Evolutionary conservation across 1,284 basidiomycete genomes (phyloP).

Genomic region (Sporisorium scitamineum): DNA sequence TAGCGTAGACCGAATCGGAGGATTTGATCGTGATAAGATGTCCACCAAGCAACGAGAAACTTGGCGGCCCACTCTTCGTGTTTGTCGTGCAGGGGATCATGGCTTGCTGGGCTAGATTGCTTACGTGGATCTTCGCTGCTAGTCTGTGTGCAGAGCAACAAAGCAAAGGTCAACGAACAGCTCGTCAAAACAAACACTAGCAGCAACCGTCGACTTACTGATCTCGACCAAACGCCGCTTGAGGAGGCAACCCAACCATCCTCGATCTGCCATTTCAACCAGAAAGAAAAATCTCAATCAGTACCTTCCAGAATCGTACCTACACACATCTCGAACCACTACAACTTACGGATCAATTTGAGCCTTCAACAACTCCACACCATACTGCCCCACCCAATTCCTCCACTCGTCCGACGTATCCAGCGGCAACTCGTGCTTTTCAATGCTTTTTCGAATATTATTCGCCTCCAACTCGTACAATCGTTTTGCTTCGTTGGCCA

Average conservation of each 20-base stretch:
- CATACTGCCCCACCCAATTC: conserved; percentile 2
- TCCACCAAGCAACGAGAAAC: conserved; percentile 14
- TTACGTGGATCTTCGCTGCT: not conserved
- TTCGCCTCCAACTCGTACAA: conserved; percentile 14
- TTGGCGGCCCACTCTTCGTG: conserved; percentile 16
- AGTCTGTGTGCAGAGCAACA: not conserved
- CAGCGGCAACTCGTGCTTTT: conserved; percentile 6
- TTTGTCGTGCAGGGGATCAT: conserved; percentile 2
- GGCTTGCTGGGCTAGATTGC: not conserved
- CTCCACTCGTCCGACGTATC: conserved; percentile 24
- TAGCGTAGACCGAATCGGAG: not conserved
- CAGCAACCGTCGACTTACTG: not conserved
- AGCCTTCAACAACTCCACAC: not conserved
- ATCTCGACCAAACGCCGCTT: not conserved
- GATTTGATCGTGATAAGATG: not conserved
- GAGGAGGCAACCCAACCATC: not conserved
- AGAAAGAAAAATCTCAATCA: not conserved
- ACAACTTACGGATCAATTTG: not conserved
- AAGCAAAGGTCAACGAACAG: too few species aligned
- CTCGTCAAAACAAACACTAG: too few species aligned
- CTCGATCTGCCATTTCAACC: not conserved
- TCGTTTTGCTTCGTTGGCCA: conserved; percentile 3
- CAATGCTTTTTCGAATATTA: conserved; percentile 3
- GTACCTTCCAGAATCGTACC: too few species aligned
- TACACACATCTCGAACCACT: not conserved